Evolutionary conservation across 768 basidiomycete genomes (phyloP), one percentile per base, ranked within the genome.

Genomic region (Mrakia frigida): DNA sequence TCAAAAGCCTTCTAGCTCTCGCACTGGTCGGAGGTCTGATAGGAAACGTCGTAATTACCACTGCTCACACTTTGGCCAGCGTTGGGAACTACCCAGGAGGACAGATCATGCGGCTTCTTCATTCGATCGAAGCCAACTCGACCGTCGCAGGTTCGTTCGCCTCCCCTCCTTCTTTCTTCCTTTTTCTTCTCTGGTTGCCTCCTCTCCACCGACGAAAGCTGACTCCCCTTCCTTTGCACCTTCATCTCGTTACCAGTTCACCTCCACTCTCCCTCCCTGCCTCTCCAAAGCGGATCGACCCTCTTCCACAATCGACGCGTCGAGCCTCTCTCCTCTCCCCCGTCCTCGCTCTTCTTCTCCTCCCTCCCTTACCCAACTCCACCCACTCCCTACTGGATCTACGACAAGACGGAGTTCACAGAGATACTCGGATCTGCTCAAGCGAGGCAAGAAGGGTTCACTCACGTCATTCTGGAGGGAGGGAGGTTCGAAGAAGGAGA

Each of bases 41-140:
- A 0, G 79, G 84, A 74, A 94, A 95, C 80, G 69, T 88, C 6
- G 52, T 84, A 3, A 81, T 86, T 13, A 92, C 91, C 0, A 70
- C 82, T 10, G 77, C 91, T 41, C 85, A 88, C 14, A 87, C 88
- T 0, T 81, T 80, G 69, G 86, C 90, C 0, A 93, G 93, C 0
- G 85, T 86, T 41, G 81, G 81, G 69, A 99, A 98, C 83, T 98
- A 99, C 81, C 94, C 97, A 1, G 97, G 97, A 2, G 94, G 94
- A 0, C 82, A 86, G 16, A 92, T 94, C 0, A 84, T 97, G 70
- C 80, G 82, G 0, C 78, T 83, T 0, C 87, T 97, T 78, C 91
- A 96, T 78, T 79, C 85, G 16, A 31, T 81, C 37, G 52, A 75
- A 60, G 39, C 31, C 16, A 71, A 65, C 28, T 63, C 53, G n/a